Base-by-base conservation (phyloP, 2,329 filamentous ascomycete genomes). In the Stagonosporopsis vannaccii region DNA sequence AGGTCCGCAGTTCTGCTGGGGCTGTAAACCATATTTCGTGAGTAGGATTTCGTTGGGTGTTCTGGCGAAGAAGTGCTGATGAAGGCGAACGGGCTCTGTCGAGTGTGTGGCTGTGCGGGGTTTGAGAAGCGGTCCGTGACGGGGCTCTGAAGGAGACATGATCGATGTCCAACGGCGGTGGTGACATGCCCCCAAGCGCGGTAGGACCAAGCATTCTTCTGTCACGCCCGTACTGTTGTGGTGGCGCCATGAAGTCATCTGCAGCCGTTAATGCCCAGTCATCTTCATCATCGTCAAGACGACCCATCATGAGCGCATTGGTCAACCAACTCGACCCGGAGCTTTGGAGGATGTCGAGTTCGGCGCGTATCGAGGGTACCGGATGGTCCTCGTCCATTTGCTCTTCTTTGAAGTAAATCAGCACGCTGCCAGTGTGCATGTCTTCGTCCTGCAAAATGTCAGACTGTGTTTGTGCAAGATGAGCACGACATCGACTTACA, bases 11-110 rank as follows among this genome's bases (percentile, higher is more conserved):
- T 33, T 82, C 79, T 1, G 79, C 61, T 0, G 86, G 86, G 0
- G 85, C 80, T 0, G 86, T 82, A 57, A 90, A 87, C 74, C 84
- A 86, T 71, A 90, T 83, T 66, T 88, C 75, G 43, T 78, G 75
- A 2, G 76, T 78, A 1, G 75, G 61, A 35, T 63, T 60, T 15
- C 51, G 56, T 40, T 53, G 46, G 9, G 41, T 53, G n/a, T 42
- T 40, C 8, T 47, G 45, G 9, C 53, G 59, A 17, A 61, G 62
- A 2, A 55, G 58, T 28, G 62, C 60, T 4, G 66, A 61, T 8
- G 65, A 56, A 12, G 59, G 51, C 26, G 62, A 44, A 33, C 39
- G 52, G 2, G 35, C 51, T 3, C 47, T 52, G 17, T 50, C 40
- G 48, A 69, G 65, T 12, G 59, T 47, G 43, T 68, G 66, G 19